Percentiles rank a stretch among this genome's conserved stretches.
Conservation (phyloP, 106 monocot genomes). For the Phalaenopsis equestris region DNA sequence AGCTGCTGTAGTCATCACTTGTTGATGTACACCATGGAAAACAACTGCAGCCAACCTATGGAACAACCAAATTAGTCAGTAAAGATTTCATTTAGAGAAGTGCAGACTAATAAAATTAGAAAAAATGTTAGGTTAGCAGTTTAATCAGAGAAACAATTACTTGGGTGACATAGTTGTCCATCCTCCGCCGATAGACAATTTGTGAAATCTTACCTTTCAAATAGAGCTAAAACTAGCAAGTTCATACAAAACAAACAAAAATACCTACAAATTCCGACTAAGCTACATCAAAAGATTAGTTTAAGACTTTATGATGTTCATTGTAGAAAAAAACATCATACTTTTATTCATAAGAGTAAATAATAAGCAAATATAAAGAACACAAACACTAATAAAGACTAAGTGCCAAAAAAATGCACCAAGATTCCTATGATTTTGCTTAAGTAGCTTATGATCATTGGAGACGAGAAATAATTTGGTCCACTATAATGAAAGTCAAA, state of each 20-base stretch:
- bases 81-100: background rate
- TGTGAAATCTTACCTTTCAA: background rate
- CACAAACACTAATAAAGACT: background rate
- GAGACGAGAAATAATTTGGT: background rate
- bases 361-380: too few relatives aligned
- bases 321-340: background rate
- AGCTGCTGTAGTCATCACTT: constrained; percentile 43
- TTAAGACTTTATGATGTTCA: background rate
- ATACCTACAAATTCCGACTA: background rate
- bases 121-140: background rate
- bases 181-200: background rate
- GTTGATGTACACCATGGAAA: constrained; percentile 66
- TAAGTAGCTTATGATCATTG: background rate
- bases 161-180: background rate
- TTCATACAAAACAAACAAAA: background rate
- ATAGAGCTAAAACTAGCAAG: background rate
- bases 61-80: background rate
- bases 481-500: background rate
- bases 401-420: background rate
- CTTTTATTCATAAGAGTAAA: background rate
- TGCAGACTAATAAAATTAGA: background rate
- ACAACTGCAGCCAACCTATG: constrained; percentile 66
- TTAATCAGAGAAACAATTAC: background rate
- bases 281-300: background rate
- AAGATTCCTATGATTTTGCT: background rate